A percentile compares a stretch with the other conserved stretches of the same genome.
phyloP scores from a whole-genome alignment of 495 filamentous ascomycete genomes.

The Penicillium fimorum region DNA sequence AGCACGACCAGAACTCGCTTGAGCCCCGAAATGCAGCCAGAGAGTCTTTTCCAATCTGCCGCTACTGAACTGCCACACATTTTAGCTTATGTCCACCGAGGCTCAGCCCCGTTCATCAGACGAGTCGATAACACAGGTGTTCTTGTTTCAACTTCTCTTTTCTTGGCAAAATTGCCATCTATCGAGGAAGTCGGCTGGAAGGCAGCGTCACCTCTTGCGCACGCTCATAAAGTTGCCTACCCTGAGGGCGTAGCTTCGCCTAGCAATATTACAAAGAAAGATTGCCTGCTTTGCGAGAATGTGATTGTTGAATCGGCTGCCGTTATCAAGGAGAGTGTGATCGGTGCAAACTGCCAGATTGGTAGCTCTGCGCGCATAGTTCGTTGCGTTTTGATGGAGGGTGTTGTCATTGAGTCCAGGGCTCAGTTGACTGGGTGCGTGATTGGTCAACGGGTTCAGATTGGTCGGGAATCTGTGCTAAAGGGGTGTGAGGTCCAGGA shows the following conservation, averaged over 20 bases:
- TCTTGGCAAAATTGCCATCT: conserved; percentile 74
- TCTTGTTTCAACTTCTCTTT: conserved; percentile 74
- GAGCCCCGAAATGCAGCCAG: conserved; percentile 34
- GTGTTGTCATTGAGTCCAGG: conserved; percentile 72
- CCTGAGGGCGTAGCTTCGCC: conserved; percentile 70
- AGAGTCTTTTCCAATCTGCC: conserved; percentile 5
- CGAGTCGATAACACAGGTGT: conserved; percentile 83
- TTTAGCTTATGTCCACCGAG: conserved; percentile 69
- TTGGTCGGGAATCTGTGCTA: conserved; percentile 72
- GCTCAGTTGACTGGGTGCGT: conserved; percentile 79
- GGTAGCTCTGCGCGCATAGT: conserved; percentile 69
- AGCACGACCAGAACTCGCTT: conserved; percentile 51
- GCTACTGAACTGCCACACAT: conserved; percentile 57
- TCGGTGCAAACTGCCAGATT: conserved; percentile 83
- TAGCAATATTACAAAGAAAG: conserved; percentile 69
- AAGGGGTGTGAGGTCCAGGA: conserved; percentile 90
- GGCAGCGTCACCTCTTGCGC: conserved; percentile 65
- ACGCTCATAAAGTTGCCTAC: conserved; percentile 74
- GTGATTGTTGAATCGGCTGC: conserved; percentile 77
- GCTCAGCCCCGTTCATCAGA: conserved; percentile 62
- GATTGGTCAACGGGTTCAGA: conserved; percentile 67
- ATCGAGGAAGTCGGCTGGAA: conserved; percentile 60
- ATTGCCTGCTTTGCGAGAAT: conserved; percentile 79
- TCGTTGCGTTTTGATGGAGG: conserved; percentile 87
- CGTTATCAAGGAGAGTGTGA: conserved; percentile 81